Evolutionary conservation across 2,329 filamentous ascomycete species (phyloP), one percentile per base, ranked within the genome.

Genomic region (Exophiala mesophila): DNA sequence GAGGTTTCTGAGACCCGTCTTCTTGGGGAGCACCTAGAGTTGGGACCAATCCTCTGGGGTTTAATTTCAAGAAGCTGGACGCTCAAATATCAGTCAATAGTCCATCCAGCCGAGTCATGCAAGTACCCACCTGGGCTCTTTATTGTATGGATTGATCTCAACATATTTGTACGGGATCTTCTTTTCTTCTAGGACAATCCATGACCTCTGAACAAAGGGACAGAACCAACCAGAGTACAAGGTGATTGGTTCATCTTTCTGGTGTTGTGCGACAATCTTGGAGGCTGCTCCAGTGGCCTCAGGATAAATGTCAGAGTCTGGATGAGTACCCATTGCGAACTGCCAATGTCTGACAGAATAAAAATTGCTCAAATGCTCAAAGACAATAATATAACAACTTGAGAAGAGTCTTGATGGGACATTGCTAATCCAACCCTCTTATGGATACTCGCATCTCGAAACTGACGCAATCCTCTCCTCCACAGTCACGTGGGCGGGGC

Each of bases 191-290:
- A 89, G 72, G 1, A 81, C 76, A 47, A 87, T 80, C 81, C 84
- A 88, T 10, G 74, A 72, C 13, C 84, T 74, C 65, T 88, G 84
- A 3, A 87, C 69, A 53, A 72, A 73, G 40, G 75, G 74, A 56
- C 74, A 90, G 70, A 87, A 88, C 83, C 83, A 88, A 50, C 79
- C 80, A 10, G 78, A 77, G 62, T 86, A 88, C 9, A 88, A 69
- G 60, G 83, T 84, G 44, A 67, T 48, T 3, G 62, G 62, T 41
- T 64, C 56, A 33, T 65, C 59, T 18, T 52, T 48, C 15, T 51
- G 49, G 43, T 66, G 63, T 35, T 55, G 52, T 18, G 61, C 59
- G 10, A 64, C 63, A 28, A 66, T 52, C 2, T 44, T 41, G 45
- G 66, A 66, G 20, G 69, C 70, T 4, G 57, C 53, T 5, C 71